Percentiles rank a stretch among this genome's conserved stretches.
These are phyloP conservation scores for Monotropa hypopitys DNA, from an alignment of 179 eudicot species.

Conservation along the genomic window DNA sequence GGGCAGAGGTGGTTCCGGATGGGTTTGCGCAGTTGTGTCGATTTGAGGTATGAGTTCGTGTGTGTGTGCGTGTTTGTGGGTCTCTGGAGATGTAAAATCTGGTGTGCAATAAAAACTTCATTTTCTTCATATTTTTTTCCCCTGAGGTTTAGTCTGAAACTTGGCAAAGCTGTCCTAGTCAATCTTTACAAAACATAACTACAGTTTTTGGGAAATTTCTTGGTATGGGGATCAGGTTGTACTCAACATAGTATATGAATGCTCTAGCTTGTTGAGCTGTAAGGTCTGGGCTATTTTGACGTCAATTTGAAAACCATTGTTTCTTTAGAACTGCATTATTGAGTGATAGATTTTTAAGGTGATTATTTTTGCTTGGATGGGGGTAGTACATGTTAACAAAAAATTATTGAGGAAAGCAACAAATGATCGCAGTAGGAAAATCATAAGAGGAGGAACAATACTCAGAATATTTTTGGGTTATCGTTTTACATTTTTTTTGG, in stretches of 20 bases:
- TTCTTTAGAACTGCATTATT: background rate
- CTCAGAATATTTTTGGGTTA: too few relatives aligned
- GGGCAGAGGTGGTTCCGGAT: too few relatives aligned
- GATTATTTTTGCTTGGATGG: background rate
- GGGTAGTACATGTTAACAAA: background rate
- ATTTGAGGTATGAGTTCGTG: too few relatives aligned
- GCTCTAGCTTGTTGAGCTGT: background rate
- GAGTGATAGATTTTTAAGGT: background rate
- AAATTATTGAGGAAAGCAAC: background rate
- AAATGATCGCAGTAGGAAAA: background rate
- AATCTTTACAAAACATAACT: background rate
- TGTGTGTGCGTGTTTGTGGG: too few relatives aligned
- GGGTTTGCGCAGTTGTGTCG: too few relatives aligned
- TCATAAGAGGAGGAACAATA: too few relatives aligned
- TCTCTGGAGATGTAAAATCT: background rate
- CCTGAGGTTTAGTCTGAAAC: background rate
- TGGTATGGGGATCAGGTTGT: background rate
- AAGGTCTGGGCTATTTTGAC: background rate
- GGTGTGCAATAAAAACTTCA: background rate
- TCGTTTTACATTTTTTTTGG: too few relatives aligned
- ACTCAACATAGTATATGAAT: background rate
- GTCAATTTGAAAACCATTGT: background rate
- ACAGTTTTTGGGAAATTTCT: background rate
- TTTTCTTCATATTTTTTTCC: background rate
- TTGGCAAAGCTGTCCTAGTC: background rate